Evolutionary conservation across 495 filamentous ascomycete species (phyloP).

Genomic region (Neohortaea acidophila): DNA sequence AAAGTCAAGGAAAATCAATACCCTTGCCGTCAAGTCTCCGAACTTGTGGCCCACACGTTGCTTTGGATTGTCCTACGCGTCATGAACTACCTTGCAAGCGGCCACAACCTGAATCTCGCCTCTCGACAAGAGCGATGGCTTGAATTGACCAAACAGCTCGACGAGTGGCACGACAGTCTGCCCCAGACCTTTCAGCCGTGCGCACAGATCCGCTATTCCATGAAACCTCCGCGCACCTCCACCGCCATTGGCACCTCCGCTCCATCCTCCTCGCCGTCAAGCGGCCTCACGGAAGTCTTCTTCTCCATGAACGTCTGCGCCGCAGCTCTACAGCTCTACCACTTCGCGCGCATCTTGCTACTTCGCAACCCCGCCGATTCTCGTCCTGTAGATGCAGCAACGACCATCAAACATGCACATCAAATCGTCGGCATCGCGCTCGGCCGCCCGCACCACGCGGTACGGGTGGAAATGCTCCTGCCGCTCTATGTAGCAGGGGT

Average conservation of each 20-base stretch:
- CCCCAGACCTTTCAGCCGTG: conserved; percentile 43
- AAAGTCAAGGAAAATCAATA: conserved; percentile 38
- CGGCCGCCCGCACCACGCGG: conserved; percentile 37
- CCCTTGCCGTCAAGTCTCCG: conserved; percentile 34
- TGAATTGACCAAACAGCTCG: conserved; percentile 39
- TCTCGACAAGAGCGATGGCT: conserved; percentile 42
- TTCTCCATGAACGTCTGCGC: conserved; percentile 47
- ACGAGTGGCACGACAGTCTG: conserved; percentile 41
- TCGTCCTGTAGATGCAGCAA: conserved; percentile 31
- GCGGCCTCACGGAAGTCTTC: conserved; percentile 44
- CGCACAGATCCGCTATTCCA: conserved; percentile 21
- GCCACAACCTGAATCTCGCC: conserved; percentile 28
- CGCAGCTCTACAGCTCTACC: conserved; percentile 48
- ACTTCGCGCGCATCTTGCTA: conserved; percentile 48
- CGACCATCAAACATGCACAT: conserved; percentile 41
- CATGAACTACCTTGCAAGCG: conserved; percentile 43
- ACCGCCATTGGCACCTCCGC: conserved; percentile 20
- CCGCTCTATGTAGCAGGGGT: conserved; percentile 49
- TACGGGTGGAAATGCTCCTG: conserved; percentile 44
- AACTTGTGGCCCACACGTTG: conserved; percentile 45
- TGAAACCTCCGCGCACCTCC: conserved; percentile 10
- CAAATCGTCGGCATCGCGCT: conserved; percentile 44
- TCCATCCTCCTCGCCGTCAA: too few species aligned
- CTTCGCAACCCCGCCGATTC: conserved; percentile 30
- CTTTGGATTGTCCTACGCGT: conserved; percentile 49